Percentiles rank a stretch among this genome's conserved stretches.
Conservation (phyloP, 2,329 filamentous ascomycete species). For the Aureobasidium sp. region DNA sequence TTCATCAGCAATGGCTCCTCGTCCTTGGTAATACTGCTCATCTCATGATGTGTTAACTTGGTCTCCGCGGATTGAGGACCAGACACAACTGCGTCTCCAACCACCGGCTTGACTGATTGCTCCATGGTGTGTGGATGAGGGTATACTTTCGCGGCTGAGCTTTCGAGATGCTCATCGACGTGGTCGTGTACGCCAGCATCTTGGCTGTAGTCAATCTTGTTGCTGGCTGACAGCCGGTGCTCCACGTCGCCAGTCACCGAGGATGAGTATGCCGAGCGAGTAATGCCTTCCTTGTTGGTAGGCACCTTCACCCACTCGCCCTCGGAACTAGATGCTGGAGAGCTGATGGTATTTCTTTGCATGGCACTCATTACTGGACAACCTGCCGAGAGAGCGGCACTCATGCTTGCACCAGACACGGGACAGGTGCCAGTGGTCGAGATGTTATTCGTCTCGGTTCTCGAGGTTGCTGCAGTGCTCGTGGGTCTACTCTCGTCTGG, state of each 20-base stretch:
- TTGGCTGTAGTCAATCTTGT: conserved; percentile 21
- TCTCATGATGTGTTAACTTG: conserved; percentile 32
- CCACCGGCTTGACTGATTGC: conserved; percentile 24
- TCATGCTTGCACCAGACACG: conserved; percentile 8
- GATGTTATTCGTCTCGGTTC: background rate
- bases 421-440: background rate
- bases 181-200: conserved; percentile 22
- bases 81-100: conserved; percentile 33
- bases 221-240: conserved; percentile 10
- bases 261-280: conserved; percentile 22
- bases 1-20: conserved; percentile 32
- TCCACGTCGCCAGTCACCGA: conserved; percentile 21
- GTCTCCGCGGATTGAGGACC: conserved; percentile 28
- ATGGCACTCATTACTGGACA: conserved; percentile 7
- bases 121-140: conserved; percentile 31
- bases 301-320: conserved; percentile 3
- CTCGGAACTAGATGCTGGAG: background rate
- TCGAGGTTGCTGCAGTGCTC: background rate
- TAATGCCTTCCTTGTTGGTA: background rate
- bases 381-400: conserved; percentile 1
- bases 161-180: conserved; percentile 28
- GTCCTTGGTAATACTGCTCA: conserved; percentile 26
- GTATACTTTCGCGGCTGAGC: conserved; percentile 26
- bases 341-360: background rate
- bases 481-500: background rate